A percentile compares a stretch with the other conserved stretches of the same genome.
These are phyloP conservation scores for Schwanniomyces polymorphus DNA, from an alignment of 805 yeast genomes.

Conservation along the genomic window DNA sequence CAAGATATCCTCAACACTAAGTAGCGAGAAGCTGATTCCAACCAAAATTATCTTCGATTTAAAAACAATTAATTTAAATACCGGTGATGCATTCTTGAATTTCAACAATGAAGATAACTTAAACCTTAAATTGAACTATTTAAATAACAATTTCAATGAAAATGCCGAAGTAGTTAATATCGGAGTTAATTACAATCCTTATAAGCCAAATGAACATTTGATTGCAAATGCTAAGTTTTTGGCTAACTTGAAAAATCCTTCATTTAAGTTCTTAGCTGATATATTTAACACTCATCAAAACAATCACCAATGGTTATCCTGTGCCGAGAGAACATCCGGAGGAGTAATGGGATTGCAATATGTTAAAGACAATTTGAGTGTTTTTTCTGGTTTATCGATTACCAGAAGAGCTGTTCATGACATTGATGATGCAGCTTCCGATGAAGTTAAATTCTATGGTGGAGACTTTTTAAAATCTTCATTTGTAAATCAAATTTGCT, in stretches of 20 bases:
- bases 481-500: conserved; percentile 23
- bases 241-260: conserved; percentile 48
- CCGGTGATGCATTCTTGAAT: conserved; percentile 33
- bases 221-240: conserved; percentile 44
- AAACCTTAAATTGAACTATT: conserved; percentile 37
- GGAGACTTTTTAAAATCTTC: conserved; percentile 39
- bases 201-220: conserved; percentile 49
- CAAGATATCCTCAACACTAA: conserved; percentile 22
- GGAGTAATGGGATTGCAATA: conserved; percentile 53
- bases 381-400: conserved; percentile 57
- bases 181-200: conserved; percentile 49
- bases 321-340: conserved; percentile 55
- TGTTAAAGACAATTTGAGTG: conserved; percentile 20
- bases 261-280: conserved; percentile 39
- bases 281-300: conserved; percentile 36
- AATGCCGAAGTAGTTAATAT: conserved; percentile 53
- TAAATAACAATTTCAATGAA: conserved; percentile 46
- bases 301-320: conserved; percentile 51
- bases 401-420: conserved; percentile 56
- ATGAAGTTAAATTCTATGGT: conserved; percentile 29
- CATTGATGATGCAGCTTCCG: conserved; percentile 52
- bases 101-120: conserved; percentile 39
- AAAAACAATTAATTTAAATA: conserved; percentile 35
- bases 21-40: conserved; percentile 41
- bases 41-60: conserved; percentile 46